Evolutionary conservation across 1,139 yeast species (phyloP).

Genomic region (Sugiyamaella paludigena): DNA sequence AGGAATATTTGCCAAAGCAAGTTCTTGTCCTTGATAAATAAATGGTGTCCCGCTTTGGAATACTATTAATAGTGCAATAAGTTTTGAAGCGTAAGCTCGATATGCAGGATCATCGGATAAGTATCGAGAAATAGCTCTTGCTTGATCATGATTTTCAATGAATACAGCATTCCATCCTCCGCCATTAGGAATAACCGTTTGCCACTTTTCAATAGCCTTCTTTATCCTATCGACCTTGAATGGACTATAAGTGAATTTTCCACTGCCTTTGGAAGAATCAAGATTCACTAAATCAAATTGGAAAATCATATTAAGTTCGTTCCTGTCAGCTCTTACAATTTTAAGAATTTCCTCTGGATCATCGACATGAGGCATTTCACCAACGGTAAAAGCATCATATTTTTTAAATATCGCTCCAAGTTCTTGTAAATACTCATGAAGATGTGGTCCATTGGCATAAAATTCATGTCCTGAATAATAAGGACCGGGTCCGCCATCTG

Average conservation of each 20-base stretch:
- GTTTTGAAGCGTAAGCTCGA: slow-evolving; percentile 45
- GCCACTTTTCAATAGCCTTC: slow-evolving; percentile 40
- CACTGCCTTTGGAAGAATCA: slow-evolving; percentile 48
- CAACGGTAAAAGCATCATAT: slow-evolving; percentile 57
- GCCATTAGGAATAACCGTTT: slow-evolving; percentile 46
- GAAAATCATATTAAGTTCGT: slow-evolving; percentile 55
- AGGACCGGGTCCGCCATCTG: slow-evolving; percentile 44
- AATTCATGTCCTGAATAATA: slow-evolving; percentile 40
- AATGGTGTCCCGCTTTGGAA: slow-evolving; percentile 56
- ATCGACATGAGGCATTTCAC: slow-evolving; percentile 42
- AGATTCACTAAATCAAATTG: slow-evolving; percentile 49
- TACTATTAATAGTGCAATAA: slow-evolving; percentile 48
- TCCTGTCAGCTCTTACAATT: slow-evolving; percentile 49
- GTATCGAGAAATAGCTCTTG: slow-evolving; percentile 53
- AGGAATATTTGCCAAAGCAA: slow-evolving; percentile 52
- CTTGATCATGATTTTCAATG: slow-evolving; percentile 60
- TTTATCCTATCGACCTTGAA: slow-evolving; percentile 47
- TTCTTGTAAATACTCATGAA: slow-evolving; percentile 58
- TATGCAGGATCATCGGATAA: slow-evolving; percentile 43
- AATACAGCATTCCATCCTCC: slow-evolving; percentile 63
- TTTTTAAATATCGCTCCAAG: slow-evolving; percentile 49
- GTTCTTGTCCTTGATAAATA: slow-evolving; percentile 61
- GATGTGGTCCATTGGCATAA: slow-evolving; percentile 51
- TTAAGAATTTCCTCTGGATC: slow-evolving; percentile 42
- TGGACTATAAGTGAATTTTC: slow-evolving; percentile 49